Conservation (phyloP, 345 rosid genomes). For the Murraya paniculata region DNA sequence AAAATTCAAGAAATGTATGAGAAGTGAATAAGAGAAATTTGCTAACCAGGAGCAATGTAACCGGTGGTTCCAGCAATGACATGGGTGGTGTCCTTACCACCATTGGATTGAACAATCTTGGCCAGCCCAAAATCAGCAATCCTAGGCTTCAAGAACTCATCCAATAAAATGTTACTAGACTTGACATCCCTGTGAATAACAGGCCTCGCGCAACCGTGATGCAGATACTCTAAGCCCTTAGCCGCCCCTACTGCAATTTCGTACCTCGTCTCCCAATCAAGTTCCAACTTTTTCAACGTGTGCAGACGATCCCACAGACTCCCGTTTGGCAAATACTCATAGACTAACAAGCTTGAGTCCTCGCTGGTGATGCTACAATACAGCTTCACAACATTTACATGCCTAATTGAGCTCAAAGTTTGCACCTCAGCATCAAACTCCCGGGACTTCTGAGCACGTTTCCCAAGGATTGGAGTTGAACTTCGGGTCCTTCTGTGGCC, state of each 20-base stretch:
- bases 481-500: constrained; percentile 40
- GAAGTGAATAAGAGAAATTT: not conserved
- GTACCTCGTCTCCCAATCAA: constrained; percentile 82
- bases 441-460: constrained; percentile 38
- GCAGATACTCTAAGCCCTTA: constrained; percentile 87
- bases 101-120: constrained; percentile 62
- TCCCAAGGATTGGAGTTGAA: constrained; percentile 59
- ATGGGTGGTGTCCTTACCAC: constrained; percentile 57
- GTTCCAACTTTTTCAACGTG: constrained; percentile 49
- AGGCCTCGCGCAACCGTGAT: constrained; percentile 72
- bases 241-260: constrained; percentile 84
- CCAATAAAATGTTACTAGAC: constrained; percentile 81
- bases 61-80: constrained; percentile 90
- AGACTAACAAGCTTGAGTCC: constrained; percentile 85
- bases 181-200: constrained; percentile 85
- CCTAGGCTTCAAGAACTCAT: constrained; percentile 79
- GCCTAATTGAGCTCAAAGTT: constrained; percentile 88
- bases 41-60: constrained; percentile 94
- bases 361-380: constrained; percentile 90
- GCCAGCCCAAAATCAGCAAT: constrained; percentile 98
- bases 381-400: constrained; percentile 88
- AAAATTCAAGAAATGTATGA: not conserved
- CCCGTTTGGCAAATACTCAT: constrained; percentile 89
- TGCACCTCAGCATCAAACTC: constrained; percentile 84
- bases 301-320: constrained; percentile 92